Percentiles rank a stretch among this genome's conserved stretches.
phyloP scores from a whole-genome alignment of 495 filamentous ascomycete genomes.

The Trichoderma gamsii region DNA sequence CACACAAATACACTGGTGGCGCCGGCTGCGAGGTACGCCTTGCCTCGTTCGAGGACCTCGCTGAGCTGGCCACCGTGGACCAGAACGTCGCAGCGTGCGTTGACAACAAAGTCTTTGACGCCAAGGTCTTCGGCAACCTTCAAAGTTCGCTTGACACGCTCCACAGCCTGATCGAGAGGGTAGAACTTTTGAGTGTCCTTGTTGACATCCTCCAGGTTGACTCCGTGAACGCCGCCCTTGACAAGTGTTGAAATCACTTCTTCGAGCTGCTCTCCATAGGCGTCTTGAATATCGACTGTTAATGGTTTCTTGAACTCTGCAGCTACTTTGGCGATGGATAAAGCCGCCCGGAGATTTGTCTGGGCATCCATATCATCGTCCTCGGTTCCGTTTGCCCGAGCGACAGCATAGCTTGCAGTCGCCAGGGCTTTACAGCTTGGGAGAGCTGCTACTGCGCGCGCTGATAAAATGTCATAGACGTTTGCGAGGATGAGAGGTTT shows the following conservation, averaged over 20 bases:
- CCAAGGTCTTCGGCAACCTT: conserved; percentile 25
- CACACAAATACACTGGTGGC: conserved; percentile 41
- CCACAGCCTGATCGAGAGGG: conserved; percentile 27
- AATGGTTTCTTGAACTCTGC: conserved; percentile 28
- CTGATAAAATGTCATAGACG: conserved; percentile 40
- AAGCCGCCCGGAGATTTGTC: conserved; percentile 26
- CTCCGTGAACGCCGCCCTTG: conserved; percentile 36
- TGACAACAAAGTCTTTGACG: conserved; percentile 40
- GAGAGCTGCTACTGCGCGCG: conserved; percentile 32
- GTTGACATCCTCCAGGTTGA: conserved; percentile 42
- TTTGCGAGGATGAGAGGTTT: conserved; percentile 45
- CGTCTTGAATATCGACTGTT: conserved; percentile 44
- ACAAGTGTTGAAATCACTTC: conserved; percentile 32
- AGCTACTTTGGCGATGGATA: conserved; percentile 22
- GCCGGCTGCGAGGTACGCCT: conserved; percentile 36
- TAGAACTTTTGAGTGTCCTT: conserved; percentile 24
- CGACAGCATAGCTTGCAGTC: conserved; percentile 43
- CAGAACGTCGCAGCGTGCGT: conserved; percentile 38
- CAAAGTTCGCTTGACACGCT: conserved; percentile 28
- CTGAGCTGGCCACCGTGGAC: conserved; percentile 24
- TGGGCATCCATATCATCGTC: conserved; percentile 36
- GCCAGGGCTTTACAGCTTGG: conserved; percentile 39
- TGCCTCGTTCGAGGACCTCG: conserved; percentile 34
- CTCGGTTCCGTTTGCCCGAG: conserved; percentile 31
- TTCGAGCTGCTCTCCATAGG: conserved; percentile 35